These are phyloP conservation scores for Linanthus parryae DNA, from an alignment of 148 eudicot genomes.

Conservation along the genomic window DNA sequence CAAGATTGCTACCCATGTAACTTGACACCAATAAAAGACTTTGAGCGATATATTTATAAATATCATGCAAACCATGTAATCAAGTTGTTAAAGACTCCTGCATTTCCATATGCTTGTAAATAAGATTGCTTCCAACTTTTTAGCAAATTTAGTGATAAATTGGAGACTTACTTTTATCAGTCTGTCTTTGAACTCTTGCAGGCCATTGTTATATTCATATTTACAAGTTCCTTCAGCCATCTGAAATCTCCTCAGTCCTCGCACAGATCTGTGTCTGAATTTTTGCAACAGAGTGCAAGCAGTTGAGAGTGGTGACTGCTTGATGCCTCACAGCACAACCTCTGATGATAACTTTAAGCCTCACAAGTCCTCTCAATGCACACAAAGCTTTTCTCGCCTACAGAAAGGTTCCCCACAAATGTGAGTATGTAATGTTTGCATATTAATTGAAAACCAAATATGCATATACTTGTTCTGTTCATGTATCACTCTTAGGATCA, in stretches of 20 bases:
- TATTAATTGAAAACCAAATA: too few species aligned
- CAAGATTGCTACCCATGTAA: constrained; percentile 3
- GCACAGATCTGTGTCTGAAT: constrained; percentile 68
- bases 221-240: constrained; percentile 19
- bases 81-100: too few species aligned
- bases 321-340: constrained; percentile 70
- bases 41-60: too few species aligned
- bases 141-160: background rate
- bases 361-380: constrained; percentile 76
- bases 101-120: background rate
- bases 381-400: constrained; percentile 80
- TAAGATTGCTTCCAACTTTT: too few species aligned
- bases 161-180: constrained; percentile 22
- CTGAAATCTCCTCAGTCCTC: constrained; percentile 42
- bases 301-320: constrained; percentile 55
- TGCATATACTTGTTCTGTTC: too few species aligned
- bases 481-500: too few species aligned
- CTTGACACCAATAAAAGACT: too few species aligned
- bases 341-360: constrained; percentile 69
- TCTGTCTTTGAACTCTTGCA: constrained; percentile 20
- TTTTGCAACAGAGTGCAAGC: constrained; percentile 60
- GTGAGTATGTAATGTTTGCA: too few species aligned
- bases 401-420: background rate
- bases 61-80: too few species aligned
- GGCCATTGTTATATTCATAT: constrained; percentile 11